Evolutionary conservation across 2,329 filamentous ascomycete genomes (phyloP).

Genomic region (Cryphonectria nitschkei): DNA sequence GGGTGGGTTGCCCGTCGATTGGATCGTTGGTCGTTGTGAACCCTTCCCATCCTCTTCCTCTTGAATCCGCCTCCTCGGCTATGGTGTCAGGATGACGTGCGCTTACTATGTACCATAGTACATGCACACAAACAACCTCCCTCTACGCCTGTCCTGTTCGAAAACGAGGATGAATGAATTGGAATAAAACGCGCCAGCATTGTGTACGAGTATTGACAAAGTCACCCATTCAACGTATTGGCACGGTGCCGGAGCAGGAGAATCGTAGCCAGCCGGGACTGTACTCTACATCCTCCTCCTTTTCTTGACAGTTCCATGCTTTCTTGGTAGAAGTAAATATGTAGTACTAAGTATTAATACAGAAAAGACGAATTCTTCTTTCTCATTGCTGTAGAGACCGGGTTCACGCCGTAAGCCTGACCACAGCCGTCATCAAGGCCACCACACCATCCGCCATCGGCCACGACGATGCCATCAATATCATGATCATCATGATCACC

Average conservation of each 20-base stretch:
- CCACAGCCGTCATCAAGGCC: slow-evolving; percentile 1
- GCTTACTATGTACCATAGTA: background rate
- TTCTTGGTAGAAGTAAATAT: background rate
- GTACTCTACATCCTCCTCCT: no score
- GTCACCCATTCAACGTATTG: background rate
- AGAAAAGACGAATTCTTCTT: slow-evolving; percentile 21
- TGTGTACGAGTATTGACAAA: background rate
- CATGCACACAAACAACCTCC: background rate
- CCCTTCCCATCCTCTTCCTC: background rate
- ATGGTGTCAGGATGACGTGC: slow-evolving; percentile 1
- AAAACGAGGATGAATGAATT: background rate
- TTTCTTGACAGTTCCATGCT: background rate
- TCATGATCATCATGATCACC: background rate
- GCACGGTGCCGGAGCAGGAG: background rate
- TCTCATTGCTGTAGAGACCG: slow-evolving; percentile 1
- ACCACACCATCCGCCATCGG: slow-evolving; percentile 2
- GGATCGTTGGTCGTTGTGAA: background rate
- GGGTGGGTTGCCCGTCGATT: background rate
- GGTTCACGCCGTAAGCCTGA: background rate
- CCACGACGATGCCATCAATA: background rate
- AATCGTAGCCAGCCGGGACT: background rate
- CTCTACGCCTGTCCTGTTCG: background rate
- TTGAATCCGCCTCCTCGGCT: slow-evolving; percentile 4
- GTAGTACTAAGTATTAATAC: background rate
- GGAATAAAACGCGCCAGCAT: background rate